Percentiles rank a stretch among this genome's conserved stretches.
phyloP scores from a whole-genome alignment of 345 rosid genomes.

The Psidium guajava region DNA sequence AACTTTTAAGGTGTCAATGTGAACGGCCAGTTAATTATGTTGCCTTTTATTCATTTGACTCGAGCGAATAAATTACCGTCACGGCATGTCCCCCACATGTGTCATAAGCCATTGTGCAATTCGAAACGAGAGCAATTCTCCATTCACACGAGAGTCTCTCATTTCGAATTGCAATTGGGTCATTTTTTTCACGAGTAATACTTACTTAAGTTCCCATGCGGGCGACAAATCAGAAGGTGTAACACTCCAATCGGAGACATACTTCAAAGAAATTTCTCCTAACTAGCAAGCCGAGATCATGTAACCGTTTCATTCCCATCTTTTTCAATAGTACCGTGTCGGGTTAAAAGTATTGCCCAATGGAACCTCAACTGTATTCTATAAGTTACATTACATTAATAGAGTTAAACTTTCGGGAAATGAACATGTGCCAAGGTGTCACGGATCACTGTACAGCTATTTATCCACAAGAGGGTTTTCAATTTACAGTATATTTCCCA shows the following conservation, averaged over 20 bases:
- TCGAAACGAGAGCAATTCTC: background rate
- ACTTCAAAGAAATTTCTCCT: background rate
- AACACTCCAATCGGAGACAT: rapidly evolving
- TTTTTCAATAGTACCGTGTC: background rate
- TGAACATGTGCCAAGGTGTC: too few relatives aligned
- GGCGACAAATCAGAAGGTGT: background rate
- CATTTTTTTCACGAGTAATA: background rate
- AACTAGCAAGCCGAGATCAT: background rate
- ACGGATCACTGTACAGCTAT: too few relatives aligned
- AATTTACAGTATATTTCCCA: too few relatives aligned
- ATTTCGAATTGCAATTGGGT: background rate
- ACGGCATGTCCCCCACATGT: background rate
- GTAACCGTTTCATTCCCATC: background rate
- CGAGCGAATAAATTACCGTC: background rate
- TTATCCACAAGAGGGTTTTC: too few relatives aligned
- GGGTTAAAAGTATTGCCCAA: background rate
- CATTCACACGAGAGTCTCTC: background rate
- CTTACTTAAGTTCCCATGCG: background rate
- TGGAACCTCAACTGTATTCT: background rate
- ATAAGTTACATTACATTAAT: background rate
- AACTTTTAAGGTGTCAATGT: background rate
- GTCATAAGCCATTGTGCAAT: background rate
- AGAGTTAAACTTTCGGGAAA: background rate
- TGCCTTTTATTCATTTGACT: background rate
- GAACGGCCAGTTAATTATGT: background rate